Evolutionary conservation across 1,284 basidiomycete genomes (phyloP).

Genomic region (Trametes polyzona): DNA sequence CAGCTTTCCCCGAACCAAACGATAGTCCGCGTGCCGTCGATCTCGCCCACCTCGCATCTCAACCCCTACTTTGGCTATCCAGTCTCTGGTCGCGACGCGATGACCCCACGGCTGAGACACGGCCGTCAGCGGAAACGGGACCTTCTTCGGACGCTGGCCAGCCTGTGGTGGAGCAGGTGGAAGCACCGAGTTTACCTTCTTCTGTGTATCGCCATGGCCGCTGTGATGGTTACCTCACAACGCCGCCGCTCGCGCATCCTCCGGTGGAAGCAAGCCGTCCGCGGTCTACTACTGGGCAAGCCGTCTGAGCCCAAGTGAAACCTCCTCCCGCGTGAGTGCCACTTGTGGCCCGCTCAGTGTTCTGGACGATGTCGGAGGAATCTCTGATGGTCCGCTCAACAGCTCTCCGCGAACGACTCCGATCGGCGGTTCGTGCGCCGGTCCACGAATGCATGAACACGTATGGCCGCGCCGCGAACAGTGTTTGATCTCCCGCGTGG

Average conservation of each 20-base stretch:
- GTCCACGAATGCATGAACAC: not conserved
- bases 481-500: conserved; percentile 10
- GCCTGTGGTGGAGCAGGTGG: conserved; percentile 73
- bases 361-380: not conserved
- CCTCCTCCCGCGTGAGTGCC: not conserved
- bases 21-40: conserved; percentile 21
- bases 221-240: conserved; percentile 16
- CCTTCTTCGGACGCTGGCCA: conserved; percentile 63
- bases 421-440: not conserved
- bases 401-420: conserved; percentile 2
- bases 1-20: not conserved
- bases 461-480: conserved; percentile 3
- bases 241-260: conserved; percentile 14
- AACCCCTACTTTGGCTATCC: conserved; percentile 92
- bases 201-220: conserved; percentile 20
- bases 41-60: conserved; percentile 57
- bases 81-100: conserved; percentile 32
- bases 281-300: not conserved
- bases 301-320: not conserved
- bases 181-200: conserved; percentile 41
- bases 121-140: conserved; percentile 74
- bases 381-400: not conserved
- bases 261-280: conserved; percentile 10
- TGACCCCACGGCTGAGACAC: conserved; percentile 50
- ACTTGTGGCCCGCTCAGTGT: not conserved